Percentiles rank a stretch among this genome's conserved stretches.
Conservation (phyloP, 192 early-diverging fungal genomes). For the Coemansia biformis region DNA sequence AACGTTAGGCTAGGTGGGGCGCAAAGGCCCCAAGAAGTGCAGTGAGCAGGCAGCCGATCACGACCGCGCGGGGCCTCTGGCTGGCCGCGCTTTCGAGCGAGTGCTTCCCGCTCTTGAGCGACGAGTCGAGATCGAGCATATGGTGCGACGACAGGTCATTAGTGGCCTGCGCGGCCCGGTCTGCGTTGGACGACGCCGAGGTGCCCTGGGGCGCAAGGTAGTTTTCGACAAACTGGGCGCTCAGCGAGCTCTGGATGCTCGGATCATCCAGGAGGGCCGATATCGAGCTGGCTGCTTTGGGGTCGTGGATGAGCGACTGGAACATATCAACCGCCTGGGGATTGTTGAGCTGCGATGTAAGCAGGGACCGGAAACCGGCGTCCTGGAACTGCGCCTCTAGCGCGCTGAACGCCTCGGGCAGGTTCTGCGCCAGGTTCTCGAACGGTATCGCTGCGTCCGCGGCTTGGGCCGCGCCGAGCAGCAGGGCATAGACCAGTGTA, state of each 20-base stretch:
- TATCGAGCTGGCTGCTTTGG: conserved; percentile 36
- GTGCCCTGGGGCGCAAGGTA: conserved; percentile 15
- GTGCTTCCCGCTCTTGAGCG: conserved; percentile 9
- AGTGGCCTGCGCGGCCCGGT: conserved; percentile 6
- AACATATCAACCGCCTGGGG: conserved; percentile 48
- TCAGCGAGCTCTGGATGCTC: conserved; percentile 41
- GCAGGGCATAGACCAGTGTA: no score
- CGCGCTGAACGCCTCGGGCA: conserved; percentile 43
- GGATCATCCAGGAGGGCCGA: conserved; percentile 40
- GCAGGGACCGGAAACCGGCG: conserved; percentile 29
- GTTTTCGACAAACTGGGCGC: conserved; percentile 42
- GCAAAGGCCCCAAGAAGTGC: conserved; percentile 20
- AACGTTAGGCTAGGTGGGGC: background rate
- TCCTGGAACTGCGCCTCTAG: conserved; percentile 41
- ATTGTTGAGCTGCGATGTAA: conserved; percentile 46
- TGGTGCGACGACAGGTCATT: conserved; percentile 17
- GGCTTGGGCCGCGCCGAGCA: background rate
- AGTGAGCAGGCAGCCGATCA: conserved; percentile 20
- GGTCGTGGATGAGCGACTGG: conserved; percentile 46
- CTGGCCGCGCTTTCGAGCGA: conserved; percentile 10
- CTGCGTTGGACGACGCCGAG: background rate
- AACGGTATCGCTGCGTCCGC: conserved; percentile 26
- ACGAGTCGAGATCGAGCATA: conserved; percentile 15
- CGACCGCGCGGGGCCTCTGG: conserved; percentile 17
- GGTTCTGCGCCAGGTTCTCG: conserved; percentile 42